phyloP scores from a whole-genome alignment of 768 basidiomycete species.

The Amanita jacksonii region DNA sequence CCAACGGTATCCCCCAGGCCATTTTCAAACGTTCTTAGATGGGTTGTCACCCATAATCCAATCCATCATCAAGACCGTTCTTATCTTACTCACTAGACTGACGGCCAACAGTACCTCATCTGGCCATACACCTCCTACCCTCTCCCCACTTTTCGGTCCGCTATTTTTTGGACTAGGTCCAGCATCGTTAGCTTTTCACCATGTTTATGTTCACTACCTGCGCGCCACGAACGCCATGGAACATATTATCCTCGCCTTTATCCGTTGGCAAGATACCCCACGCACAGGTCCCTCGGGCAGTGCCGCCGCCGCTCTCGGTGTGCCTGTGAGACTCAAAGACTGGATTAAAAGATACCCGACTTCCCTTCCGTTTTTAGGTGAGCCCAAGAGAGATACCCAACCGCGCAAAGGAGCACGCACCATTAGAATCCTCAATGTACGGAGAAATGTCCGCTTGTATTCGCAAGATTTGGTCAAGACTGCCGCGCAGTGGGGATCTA shows the following conservation, averaged over 20 bases:
- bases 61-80: constrained; percentile 54
- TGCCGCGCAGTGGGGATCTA: constrained; percentile 37
- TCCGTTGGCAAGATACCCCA: constrained; percentile 70
- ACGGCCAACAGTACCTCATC: constrained; percentile 77
- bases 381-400: constrained; percentile 38
- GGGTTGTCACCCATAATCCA: constrained; percentile 43
- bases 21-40: constrained; percentile 64
- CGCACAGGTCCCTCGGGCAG: constrained; percentile 33
- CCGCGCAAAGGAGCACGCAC: constrained; percentile 71
- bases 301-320: constrained; percentile 46
- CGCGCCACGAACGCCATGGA: constrained; percentile 83
- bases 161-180: constrained; percentile 76
- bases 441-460: constrained; percentile 82
- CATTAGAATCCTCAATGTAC: constrained; percentile 66
- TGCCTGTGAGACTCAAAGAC: constrained; percentile 80
- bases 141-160: constrained; percentile 85
- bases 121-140: constrained; percentile 84
- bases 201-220: constrained; percentile 55
- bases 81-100: constrained; percentile 75
- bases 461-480: constrained; percentile 75
- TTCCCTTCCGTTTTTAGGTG: constrained; percentile 57
- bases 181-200: constrained; percentile 37
- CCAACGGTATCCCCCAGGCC: constrained; percentile 55
- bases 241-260: constrained; percentile 84
- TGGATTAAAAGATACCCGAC: constrained; percentile 88